These are phyloP conservation scores for Senecio squalidus DNA, from an alignment of 140 eudicot genomes.

Conservation along the genomic window DNA sequence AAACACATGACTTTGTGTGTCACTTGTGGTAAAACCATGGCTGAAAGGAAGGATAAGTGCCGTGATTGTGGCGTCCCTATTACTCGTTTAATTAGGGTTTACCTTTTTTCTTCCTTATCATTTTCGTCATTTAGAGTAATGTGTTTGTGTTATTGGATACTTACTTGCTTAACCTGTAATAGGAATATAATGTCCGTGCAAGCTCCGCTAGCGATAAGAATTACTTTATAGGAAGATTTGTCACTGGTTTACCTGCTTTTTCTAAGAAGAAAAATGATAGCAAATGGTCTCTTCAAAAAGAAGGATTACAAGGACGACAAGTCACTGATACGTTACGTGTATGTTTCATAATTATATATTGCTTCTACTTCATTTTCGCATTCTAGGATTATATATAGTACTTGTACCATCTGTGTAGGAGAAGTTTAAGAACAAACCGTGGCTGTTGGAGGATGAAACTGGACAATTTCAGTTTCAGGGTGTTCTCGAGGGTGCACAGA, in stretches of 20 bases:
- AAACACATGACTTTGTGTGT: conserved; percentile 93
- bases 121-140: too few species aligned
- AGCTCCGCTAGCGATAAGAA: conserved; percentile 74
- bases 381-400: too few species aligned
- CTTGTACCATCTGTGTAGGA: conserved; percentile 45
- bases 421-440: conserved; percentile 93
- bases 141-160: not conserved
- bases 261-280: conserved; percentile 86
- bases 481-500: conserved; percentile 89
- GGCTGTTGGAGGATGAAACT: conserved; percentile 94
- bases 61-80: conserved; percentile 74
- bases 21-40: conserved; percentile 78
- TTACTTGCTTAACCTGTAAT: conserved; percentile 1
- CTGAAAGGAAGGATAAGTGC: conserved; percentile 65
- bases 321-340: conserved; percentile 71
- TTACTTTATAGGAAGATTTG: conserved; percentile 86
- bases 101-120: not conserved
- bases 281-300: conserved; percentile 85
- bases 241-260: conserved; percentile 73
- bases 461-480: conserved; percentile 88
- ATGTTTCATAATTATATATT: conserved; percentile 15
- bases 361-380: not conserved
- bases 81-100: conserved; percentile 72
- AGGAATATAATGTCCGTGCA: conserved; percentile 95
- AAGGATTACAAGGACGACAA: conserved; percentile 95